Percentiles rank a stretch among this genome's conserved stretches.
Conservation (phyloP, 2,329 filamentous ascomycete genomes). For the Alternaria brassicae region DNA sequence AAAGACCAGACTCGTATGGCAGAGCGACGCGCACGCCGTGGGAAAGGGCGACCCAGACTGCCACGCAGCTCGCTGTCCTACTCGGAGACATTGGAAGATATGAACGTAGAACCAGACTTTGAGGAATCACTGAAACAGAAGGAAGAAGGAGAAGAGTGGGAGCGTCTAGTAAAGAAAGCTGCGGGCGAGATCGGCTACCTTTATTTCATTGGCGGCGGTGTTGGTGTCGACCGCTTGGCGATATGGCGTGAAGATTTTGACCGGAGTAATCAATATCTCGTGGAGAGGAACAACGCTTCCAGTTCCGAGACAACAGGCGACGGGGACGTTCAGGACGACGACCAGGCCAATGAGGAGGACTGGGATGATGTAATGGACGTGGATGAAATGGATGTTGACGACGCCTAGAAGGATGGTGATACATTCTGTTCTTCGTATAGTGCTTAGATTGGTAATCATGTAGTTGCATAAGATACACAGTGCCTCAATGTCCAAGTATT, state of each 20-base stretch:
- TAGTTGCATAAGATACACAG: background rate
- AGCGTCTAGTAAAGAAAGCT: conserved; percentile 17
- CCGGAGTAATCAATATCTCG: conserved; percentile 24
- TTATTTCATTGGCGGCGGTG: conserved; percentile 30
- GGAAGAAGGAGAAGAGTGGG: conserved; percentile 22
- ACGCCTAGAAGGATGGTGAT: background rate
- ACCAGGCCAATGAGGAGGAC: conserved; percentile 6
- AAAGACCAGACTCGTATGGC: conserved; percentile 14
- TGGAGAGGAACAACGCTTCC: conserved; percentile 14
- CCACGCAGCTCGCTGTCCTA: conserved; percentile 33
- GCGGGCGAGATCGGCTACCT: conserved; percentile 38
- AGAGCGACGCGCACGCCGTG: conserved; percentile 22
- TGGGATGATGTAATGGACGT: conserved; percentile 20
- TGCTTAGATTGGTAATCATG: background rate
- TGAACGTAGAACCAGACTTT: conserved; percentile 18
- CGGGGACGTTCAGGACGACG: background rate
- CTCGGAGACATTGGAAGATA: conserved; percentile 25
- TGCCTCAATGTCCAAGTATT: background rate
- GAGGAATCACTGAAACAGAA: conserved; percentile 13
- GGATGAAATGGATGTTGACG: conserved; percentile 15
- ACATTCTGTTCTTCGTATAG: background rate
- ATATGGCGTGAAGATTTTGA: conserved; percentile 27
- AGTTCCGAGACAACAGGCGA: background rate
- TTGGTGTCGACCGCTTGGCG: conserved; percentile 13
- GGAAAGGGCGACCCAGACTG: conserved; percentile 17